Evolutionary conservation across 139 green algal species (phyloP).

Genomic region (Micromonas pusilla): DNA sequence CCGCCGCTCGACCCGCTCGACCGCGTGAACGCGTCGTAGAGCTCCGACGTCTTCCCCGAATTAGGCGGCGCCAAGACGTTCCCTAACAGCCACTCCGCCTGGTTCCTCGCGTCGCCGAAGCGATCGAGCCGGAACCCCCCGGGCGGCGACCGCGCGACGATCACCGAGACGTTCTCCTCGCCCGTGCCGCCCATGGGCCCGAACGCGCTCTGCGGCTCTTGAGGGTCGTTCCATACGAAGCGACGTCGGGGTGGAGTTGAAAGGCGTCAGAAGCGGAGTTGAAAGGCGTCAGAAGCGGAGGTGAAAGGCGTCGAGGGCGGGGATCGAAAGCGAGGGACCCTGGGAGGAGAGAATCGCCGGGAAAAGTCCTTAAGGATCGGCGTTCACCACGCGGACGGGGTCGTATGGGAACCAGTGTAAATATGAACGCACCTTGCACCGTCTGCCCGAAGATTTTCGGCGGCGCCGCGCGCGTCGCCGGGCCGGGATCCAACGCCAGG

Average conservation of each 20-base stretch:
- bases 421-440: conserved; percentile 26
- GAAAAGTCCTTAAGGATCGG: too few species aligned
- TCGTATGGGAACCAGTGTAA: too few species aligned
- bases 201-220: conserved; percentile 73
- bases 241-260: too few species aligned
- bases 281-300: too few species aligned
- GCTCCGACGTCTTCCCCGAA: conserved; percentile 41
- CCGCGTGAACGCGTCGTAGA: conserved; percentile 44
- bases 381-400: too few species aligned
- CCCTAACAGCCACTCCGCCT: conserved; percentile 50
- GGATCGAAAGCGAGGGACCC: too few species aligned
- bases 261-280: too few species aligned
- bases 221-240: too few species aligned
- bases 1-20: conserved; percentile 2
- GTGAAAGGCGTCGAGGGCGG: too few species aligned
- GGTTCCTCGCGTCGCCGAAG: conserved; percentile 33
- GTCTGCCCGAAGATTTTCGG: not conserved
- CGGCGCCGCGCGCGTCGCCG: conserved; percentile 30
- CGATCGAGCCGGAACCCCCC: not conserved
- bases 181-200: conserved; percentile 71
- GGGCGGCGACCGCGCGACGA: conserved; percentile 49
- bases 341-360: too few species aligned
- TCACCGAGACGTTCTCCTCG: conserved; percentile 82
- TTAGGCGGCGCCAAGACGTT: conserved; percentile 48
- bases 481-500: conserved; percentile 56